These are phyloP conservation scores for Colletotrichum siamense DNA, from an alignment of 2,329 filamentous ascomycete species.

Conservation along the genomic window DNA sequence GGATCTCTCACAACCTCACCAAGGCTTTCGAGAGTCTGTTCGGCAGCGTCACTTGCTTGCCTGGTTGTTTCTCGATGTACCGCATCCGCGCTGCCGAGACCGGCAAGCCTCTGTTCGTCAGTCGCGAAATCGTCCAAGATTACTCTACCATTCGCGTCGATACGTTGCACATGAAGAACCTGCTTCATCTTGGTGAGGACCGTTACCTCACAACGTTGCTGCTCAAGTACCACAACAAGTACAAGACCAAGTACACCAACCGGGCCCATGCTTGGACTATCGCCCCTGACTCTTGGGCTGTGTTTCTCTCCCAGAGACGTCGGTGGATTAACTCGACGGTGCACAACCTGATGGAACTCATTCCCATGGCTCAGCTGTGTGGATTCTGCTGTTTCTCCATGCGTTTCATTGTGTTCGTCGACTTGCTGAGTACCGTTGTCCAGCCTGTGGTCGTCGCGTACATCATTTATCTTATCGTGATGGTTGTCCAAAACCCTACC, in stretches of 20 bases:
- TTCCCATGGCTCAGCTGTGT: slow-evolving; percentile 91
- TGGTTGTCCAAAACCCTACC: slow-evolving; percentile 64
- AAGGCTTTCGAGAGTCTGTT: slow-evolving; percentile 99
- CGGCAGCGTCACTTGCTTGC: slow-evolving; percentile 95
- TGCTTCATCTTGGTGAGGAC: slow-evolving; percentile 96
- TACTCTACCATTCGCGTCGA: slow-evolving; percentile 96
- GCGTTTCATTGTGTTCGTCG: slow-evolving; percentile 96
- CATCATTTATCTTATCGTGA: slow-evolving; percentile 86
- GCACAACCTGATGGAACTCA: slow-evolving; percentile 95
- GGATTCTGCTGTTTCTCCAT: slow-evolving; percentile 99
- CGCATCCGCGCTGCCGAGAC: slow-evolving; percentile 92
- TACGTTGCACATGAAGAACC: slow-evolving; percentile 98
- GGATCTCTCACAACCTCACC: slow-evolving; percentile 95
- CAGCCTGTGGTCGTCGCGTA: slow-evolving; percentile 92
- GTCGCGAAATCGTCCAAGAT: slow-evolving; percentile 84
- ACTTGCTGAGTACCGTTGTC: slow-evolving; percentile 88
- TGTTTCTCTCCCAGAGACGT: slow-evolving; percentile 97
- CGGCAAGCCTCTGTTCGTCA: slow-evolving; percentile 96
- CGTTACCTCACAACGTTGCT: slow-evolving; percentile 95
- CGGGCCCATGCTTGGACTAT: slow-evolving; percentile 95
- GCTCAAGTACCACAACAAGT: slow-evolving; percentile 88
- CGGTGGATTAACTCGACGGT: slow-evolving; percentile 99
- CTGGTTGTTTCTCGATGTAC: slow-evolving; percentile 99
- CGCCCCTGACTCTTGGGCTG: slow-evolving; percentile 89
- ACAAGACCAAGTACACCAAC: slow-evolving; percentile 98